These are phyloP conservation scores for Chalciporus piperatoides DNA, from an alignment of 1,284 basidiomycete genomes.

Conservation along the genomic window DNA sequence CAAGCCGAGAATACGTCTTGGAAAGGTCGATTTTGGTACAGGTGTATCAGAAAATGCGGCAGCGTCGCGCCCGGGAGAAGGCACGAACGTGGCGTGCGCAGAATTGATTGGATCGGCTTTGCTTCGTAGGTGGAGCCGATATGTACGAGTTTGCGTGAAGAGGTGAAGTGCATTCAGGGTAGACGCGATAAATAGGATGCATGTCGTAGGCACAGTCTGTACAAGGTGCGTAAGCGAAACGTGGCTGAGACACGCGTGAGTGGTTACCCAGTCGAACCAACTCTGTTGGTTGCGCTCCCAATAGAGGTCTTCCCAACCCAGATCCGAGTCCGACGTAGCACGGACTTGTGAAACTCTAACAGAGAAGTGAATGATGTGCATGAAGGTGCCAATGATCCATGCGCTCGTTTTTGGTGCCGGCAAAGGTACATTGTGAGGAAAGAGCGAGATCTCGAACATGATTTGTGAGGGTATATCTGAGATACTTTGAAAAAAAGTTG, in stretches of 20 bases:
- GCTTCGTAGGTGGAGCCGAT: constrained; percentile 57
- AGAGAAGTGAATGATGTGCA: constrained; percentile 66
- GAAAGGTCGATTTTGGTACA: constrained; percentile 34
- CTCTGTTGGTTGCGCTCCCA: constrained; percentile 53
- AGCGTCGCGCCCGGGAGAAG: constrained; percentile 41
- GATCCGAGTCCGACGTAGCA: constrained; percentile 56
- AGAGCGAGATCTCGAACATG: constrained; percentile 68
- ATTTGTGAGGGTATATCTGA: constrained; percentile 61
- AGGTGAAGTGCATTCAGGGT: constrained; percentile 59
- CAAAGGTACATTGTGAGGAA: constrained; percentile 71
- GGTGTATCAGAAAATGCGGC: constrained; percentile 35
- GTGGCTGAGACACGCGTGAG: neutral
- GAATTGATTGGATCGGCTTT: constrained; percentile 60
- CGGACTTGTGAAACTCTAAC: constrained; percentile 58
- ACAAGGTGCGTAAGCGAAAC: constrained; percentile 16
- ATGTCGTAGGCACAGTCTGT: constrained; percentile 59
- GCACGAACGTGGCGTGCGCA: constrained; percentile 63
- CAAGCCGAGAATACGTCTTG: constrained; percentile 23
- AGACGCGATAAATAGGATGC: constrained; percentile 49
- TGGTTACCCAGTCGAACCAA: constrained; percentile 77
- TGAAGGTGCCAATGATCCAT: constrained; percentile 55
- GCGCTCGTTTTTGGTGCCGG: constrained; percentile 64
- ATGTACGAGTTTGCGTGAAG: constrained; percentile 62
- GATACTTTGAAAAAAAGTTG: constrained; percentile 39
- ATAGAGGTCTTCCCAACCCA: constrained; percentile 75